A percentile compares a stretch with the other conserved stretches of the same genome.
phyloP scores from a whole-genome alignment of 495 filamentous ascomycete genomes.

The Pseudomonodictys pantanalensis region DNA sequence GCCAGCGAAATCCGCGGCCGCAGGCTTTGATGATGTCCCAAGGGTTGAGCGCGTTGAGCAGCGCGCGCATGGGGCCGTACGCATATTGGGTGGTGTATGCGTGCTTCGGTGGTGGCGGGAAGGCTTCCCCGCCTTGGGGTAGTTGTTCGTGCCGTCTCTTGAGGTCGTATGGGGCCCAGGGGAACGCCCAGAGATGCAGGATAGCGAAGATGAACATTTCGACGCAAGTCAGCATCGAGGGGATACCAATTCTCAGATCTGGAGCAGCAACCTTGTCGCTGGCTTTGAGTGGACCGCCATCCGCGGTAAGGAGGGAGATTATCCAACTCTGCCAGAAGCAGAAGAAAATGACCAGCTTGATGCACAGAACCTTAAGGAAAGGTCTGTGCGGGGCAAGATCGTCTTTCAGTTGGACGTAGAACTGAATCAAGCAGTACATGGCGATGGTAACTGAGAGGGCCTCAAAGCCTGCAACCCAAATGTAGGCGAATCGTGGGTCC shows the following conservation, averaged over 20 bases:
- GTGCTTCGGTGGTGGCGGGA: slow-evolving; percentile 14
- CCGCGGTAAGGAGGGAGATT: slow-evolving; percentile 16
- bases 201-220: slow-evolving; percentile 84
- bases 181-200: slow-evolving; percentile 80
- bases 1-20: slow-evolving; percentile 74
- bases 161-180: slow-evolving; percentile 64
- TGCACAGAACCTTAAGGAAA: slow-evolving; percentile 80
- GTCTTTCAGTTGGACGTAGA: slow-evolving; percentile 72
- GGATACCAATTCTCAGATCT: slow-evolving; percentile 80
- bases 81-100: no score
- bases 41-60: slow-evolving; percentile 73
- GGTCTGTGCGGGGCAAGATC: slow-evolving; percentile 69
- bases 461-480: slow-evolving; percentile 76
- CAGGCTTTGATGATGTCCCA: slow-evolving; percentile 81
- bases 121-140: slow-evolving; percentile 44
- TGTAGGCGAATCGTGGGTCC: slow-evolving; percentile 72
- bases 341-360: slow-evolving; percentile 92
- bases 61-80: slow-evolving; percentile 65
- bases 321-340: slow-evolving; percentile 75
- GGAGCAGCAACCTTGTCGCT: slow-evolving; percentile 60
- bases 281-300: slow-evolving; percentile 48
- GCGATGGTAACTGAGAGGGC: slow-evolving; percentile 73
- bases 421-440: slow-evolving; percentile 91
- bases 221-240: slow-evolving; percentile 72
- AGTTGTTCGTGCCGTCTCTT: slow-evolving; percentile 44